These are phyloP conservation scores for Punctularia strigosozonata DNA, from an alignment of 768 basidiomycete species.

Conservation along the genomic window DNA sequence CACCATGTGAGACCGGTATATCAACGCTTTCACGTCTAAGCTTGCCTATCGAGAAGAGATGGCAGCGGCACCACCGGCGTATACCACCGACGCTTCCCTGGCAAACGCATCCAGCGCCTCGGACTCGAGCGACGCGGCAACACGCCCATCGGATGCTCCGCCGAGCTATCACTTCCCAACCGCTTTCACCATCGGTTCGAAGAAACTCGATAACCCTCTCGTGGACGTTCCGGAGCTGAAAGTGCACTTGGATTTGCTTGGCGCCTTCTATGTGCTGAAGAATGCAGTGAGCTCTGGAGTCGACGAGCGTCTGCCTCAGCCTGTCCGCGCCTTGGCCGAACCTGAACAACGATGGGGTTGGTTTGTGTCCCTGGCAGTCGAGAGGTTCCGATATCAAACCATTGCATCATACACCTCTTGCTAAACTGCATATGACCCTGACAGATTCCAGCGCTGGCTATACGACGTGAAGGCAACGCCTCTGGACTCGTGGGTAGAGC, in stretches of 20 bases:
- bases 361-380: slow-evolving; percentile 27
- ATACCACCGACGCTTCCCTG: too few relatives aligned
- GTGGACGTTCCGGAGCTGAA: slow-evolving; percentile 21
- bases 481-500: slow-evolving; percentile 14
- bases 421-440: not conserved
- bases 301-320: slow-evolving; percentile 16
- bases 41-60: too few relatives aligned
- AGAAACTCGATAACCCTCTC: slow-evolving; percentile 12
- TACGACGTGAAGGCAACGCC: slow-evolving; percentile 9
- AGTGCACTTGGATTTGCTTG: slow-evolving; percentile 22
- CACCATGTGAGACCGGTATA: too few relatives aligned
- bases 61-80: too few relatives aligned
- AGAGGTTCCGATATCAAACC: slow-evolving; percentile 14
- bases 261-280: slow-evolving; percentile 19
- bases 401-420: not conserved
- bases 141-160: too few relatives aligned
- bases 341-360: slow-evolving; percentile 23
- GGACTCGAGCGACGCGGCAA: too few relatives aligned
- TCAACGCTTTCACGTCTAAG: too few relatives aligned
- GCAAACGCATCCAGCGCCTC: too few relatives aligned
- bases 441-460: slow-evolving; percentile 25
- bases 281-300: slow-evolving; percentile 14
- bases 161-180: not conserved
- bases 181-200: slow-evolving; percentile 9
- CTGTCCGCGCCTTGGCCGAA: slow-evolving; percentile 13